Base-by-base conservation (phyloP, 495 filamentous ascomycete species). In the Podospora pseudopauciseta region DNA sequence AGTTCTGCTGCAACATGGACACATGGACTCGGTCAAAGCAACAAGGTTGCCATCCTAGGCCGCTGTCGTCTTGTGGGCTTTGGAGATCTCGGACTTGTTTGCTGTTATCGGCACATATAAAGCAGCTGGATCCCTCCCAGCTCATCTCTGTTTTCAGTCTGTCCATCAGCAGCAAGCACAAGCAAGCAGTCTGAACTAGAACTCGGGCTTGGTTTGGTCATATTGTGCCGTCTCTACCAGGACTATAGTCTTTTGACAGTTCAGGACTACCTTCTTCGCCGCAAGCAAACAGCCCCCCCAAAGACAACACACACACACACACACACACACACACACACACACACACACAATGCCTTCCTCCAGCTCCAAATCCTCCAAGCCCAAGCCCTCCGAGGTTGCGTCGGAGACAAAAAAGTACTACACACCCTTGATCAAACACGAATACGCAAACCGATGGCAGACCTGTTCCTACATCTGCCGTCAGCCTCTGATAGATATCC, bases 331-430 rank as follows among this genome's bases (percentile, higher is more conserved):
- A 5, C 30, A 32, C 30, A 32, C 30, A 32, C 30, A 32, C 7
- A 32, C 39, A 49, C 19, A 20, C 66, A 71, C 68, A 39, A 90
- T 90, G 88, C 87, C 88, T 72, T 71, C 80, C 53, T 68, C 71
- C 26, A 74, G 67, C 59, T 74, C 74, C 65, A 73, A 74, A 55
- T 81, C 76, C 53, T 78, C 83, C 54, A 87, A 86, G 75, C 84
- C 85, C 49, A 90, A 89, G 79, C 87, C 89, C 19, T 87, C 87
- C 23, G 89, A 91, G 62, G 87, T 91, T 44, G 89, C 89, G 53
- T 83, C 87, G 2, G 88, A 91, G 75, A 86, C 89, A 28, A 91
- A 90, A 78, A 85, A 79, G 71, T 79, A 79, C 20, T 90, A 85
- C 72, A 87, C 90, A 39, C 88, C 88, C 3, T 77, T 83, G 64